Percentiles rank a stretch among this genome's conserved stretches.
phyloP scores from a whole-genome alignment of 345 rosid genomes.

The Firmiana major region DNA sequence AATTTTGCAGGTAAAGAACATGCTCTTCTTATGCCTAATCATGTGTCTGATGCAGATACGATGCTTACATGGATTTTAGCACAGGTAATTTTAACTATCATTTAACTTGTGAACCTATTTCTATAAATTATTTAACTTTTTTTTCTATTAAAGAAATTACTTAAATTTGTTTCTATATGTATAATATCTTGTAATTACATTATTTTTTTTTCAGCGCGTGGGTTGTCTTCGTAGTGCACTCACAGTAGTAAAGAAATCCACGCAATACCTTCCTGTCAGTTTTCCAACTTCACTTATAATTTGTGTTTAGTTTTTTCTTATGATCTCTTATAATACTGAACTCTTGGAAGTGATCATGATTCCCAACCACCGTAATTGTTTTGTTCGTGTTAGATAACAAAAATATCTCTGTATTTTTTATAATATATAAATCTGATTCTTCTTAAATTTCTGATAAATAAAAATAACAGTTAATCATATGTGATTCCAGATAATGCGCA shows the following conservation, averaged over 20 bases:
- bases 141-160: neutral
- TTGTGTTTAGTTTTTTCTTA: no score
- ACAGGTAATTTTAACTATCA: neutral
- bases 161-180: neutral
- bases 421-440: no score
- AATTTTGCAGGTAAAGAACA: conserved; percentile 4
- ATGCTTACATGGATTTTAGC: neutral
- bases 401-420: no score
- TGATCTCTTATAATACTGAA: no score
- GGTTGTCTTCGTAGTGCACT: conserved; percentile 11
- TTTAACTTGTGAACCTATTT: neutral
- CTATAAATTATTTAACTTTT: neutral
- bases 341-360: no score
- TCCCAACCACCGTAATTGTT: no score
- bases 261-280: conserved; percentile 2
- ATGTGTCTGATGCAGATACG: neutral
- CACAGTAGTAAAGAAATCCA: neutral
- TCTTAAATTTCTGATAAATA: no score
- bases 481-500: no score
- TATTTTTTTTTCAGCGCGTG: neutral
- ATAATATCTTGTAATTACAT: neutral
- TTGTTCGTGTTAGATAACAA: no score
- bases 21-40: conserved; percentile 9
- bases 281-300: neutral
- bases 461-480: no score